Percentiles rank a stretch among this genome's conserved stretches.
Conservation (phyloP, 345 rosid species). For the Acer negundo region DNA sequence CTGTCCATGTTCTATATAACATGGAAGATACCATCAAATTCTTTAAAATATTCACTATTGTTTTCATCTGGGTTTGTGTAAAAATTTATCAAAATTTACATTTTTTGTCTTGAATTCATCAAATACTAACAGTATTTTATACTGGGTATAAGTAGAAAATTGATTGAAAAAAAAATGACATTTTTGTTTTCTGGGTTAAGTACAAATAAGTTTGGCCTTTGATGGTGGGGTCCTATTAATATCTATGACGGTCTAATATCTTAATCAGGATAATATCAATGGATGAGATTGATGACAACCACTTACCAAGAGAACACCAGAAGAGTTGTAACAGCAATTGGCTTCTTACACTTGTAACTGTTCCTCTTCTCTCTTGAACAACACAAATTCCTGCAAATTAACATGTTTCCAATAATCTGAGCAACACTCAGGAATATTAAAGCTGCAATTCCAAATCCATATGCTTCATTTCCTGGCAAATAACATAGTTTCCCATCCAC, state of each 20-base stretch:
- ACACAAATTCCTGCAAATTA: slow-evolving; percentile 32
- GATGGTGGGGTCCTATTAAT: background rate
- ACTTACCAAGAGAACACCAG: slow-evolving; percentile 68
- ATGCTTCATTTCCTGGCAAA: slow-evolving; percentile 50
- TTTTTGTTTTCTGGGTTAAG: background rate
- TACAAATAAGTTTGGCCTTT: background rate
- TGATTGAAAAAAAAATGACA: background rate
- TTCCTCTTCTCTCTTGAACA: slow-evolving; percentile 22
- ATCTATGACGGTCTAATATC: background rate
- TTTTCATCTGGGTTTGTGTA: background rate
- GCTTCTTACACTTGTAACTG: slow-evolving; percentile 28
- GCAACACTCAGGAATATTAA: slow-evolving; percentile 50
- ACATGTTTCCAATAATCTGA: slow-evolving; percentile 53
- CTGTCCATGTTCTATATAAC: slow-evolving; percentile 23
- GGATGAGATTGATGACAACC: background rate
- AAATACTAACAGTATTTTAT: background rate
- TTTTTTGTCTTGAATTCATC: background rate
- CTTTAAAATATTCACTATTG: background rate
- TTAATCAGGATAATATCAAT: background rate
- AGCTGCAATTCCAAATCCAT: slow-evolving; percentile 55
- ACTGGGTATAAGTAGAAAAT: background rate
- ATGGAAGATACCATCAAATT: background rate
- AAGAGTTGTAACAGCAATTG: slow-evolving; percentile 31
- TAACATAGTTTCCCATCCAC: slow-evolving; percentile 64
- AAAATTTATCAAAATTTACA: too few species aligned